These are phyloP conservation scores for Corymbia calophylla DNA, from an alignment of 441 rosid species.

Conservation along the genomic window DNA sequence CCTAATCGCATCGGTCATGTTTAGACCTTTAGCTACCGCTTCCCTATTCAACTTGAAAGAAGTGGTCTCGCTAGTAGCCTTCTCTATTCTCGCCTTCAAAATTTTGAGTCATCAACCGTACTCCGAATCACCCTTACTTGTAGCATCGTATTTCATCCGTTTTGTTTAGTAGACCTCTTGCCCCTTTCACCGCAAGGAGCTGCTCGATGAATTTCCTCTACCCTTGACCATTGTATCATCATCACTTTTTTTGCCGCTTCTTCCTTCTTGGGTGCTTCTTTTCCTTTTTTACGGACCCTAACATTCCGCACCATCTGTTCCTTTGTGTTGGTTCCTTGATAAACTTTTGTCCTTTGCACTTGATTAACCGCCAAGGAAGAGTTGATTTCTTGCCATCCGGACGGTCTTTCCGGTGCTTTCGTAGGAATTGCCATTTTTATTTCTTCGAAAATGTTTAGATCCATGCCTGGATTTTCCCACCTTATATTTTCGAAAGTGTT, in stretches of 20 bases:
- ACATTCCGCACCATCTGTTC: neutral
- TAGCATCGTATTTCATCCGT: too few relatives aligned
- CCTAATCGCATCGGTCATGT: neutral
- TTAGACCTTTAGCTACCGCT: neutral
- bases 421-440: too few relatives aligned
- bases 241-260: neutral
- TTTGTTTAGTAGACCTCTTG: too few relatives aligned
- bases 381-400: too few relatives aligned
- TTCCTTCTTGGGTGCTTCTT: neutral
- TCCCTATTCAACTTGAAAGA: neutral
- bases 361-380: slow-evolving; percentile 15
- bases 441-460: too few relatives aligned
- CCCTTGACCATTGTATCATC: neutral
- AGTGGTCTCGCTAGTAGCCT: neutral
- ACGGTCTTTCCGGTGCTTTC: too few relatives aligned
- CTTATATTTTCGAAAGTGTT: too few relatives aligned
- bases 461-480: too few relatives aligned
- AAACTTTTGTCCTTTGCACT: slow-evolving; percentile 13
- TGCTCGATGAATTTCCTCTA: neutral
- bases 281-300: slow-evolving; percentile 8
- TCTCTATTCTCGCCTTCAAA: neutral
- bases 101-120: too few relatives aligned
- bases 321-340: slow-evolving; percentile 2
- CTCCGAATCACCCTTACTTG: too few relatives aligned
- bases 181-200: neutral